Conservation (phyloP, 1,139 yeast genomes). For the Hansenula sp. region DNA sequence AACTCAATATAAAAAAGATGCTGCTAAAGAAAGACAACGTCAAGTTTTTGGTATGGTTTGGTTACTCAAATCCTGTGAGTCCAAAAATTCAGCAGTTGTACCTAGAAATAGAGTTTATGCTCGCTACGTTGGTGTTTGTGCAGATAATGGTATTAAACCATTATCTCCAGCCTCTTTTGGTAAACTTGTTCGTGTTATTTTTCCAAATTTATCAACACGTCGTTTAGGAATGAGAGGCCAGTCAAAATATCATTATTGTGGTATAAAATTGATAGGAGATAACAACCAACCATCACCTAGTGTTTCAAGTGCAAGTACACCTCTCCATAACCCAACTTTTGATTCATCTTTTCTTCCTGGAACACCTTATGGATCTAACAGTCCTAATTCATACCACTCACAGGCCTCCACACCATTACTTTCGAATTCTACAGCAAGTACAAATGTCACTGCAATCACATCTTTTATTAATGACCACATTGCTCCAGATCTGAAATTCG, state of each 20-base stretch:
- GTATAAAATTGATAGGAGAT: conserved; percentile 61
- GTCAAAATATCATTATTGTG: conserved; percentile 89
- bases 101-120: conserved; percentile 84
- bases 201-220: conserved; percentile 74
- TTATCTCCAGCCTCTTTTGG: conserved; percentile 88
- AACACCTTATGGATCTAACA: conserved; percentile 28
- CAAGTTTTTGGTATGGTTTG: conserved; percentile 2
- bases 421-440: conserved; percentile 11
- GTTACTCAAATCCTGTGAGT: conserved; percentile 49
- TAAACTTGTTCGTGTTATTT: conserved; percentile 67
- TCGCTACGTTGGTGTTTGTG: conserved; percentile 70
- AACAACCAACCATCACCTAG: conserved; percentile 19
- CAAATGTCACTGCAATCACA: conserved; percentile 9
- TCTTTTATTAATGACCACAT: conserved; percentile 16
- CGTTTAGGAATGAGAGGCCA: conserved; percentile 87
- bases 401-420: conserved; percentile 21
- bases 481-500: conserved; percentile 28
- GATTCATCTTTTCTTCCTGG: conserved; percentile 24
- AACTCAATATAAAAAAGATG: background rate
- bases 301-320: conserved; percentile 18
- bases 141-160: conserved; percentile 62
- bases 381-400: conserved; percentile 23
- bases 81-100: conserved; percentile 64
- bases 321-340: conserved; percentile 18
- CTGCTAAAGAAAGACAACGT: conserved; percentile 1